These are phyloP conservation scores for Tetrapisispora taiwanensis DNA, from an alignment of 805 yeast species.

Conservation along the genomic window DNA sequence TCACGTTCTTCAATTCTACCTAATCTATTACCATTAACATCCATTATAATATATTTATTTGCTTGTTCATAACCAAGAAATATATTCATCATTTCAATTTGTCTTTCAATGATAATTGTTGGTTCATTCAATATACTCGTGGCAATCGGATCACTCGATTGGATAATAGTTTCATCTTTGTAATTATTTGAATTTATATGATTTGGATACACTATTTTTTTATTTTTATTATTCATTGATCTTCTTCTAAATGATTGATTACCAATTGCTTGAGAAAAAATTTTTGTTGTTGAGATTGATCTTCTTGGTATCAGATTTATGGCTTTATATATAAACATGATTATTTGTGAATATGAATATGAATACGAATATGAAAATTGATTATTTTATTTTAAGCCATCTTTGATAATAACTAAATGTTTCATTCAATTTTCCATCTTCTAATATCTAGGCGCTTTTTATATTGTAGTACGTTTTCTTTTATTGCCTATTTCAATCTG, in stretches of 20 bases:
- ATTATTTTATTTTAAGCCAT: no score
- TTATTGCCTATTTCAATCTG: no score
- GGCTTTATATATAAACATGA: background rate
- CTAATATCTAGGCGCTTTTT: no score
- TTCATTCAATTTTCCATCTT: no score
- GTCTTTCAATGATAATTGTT: slow-evolving; percentile 76
- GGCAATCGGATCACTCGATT: slow-evolving; percentile 1
- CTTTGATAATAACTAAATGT: no score
- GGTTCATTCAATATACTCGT: slow-evolving; percentile 54
- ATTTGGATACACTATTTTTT: background rate
- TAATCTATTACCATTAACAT: slow-evolving; percentile 58
- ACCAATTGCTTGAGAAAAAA: background rate
- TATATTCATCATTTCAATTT: slow-evolving; percentile 79
- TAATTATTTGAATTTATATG: background rate
- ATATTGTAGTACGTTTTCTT: no score
- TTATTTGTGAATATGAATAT: no score
- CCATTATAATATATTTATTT: slow-evolving; percentile 64
- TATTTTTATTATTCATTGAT: background rate
- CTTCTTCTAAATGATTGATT: slow-evolving; percentile 1
- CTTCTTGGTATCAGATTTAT: background rate
- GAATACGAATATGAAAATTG: no score
- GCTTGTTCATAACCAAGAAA: slow-evolving; percentile 88
- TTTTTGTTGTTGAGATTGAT: background rate
- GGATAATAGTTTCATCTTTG: background rate
- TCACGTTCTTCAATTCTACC: slow-evolving; percentile 83